These are phyloP conservation scores for Anthracocystis panici-leucophaei DNA, from an alignment of 1,284 basidiomycete genomes.

Conservation along the genomic window DNA sequence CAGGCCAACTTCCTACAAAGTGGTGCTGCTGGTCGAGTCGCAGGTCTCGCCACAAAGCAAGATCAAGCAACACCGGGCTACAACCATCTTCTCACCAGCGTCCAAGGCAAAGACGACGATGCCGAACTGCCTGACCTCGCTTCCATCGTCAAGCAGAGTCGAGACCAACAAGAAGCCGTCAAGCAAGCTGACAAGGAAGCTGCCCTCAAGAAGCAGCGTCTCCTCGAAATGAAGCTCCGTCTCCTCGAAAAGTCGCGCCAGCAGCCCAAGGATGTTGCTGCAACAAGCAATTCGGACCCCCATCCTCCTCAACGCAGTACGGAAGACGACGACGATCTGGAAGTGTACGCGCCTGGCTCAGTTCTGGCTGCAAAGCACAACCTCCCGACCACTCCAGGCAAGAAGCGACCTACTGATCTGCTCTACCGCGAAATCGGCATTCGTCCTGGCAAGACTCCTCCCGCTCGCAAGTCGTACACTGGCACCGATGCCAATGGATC, in stretches of 20 bases:
- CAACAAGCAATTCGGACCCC: too few species aligned
- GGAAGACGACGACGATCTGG: constrained; percentile 23
- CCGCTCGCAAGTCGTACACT: constrained; percentile 20
- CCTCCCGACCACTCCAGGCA: constrained; percentile 27
- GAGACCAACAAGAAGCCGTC: constrained; percentile 24
- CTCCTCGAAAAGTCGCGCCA: constrained; percentile 30
- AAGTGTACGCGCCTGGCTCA: constrained; percentile 26
- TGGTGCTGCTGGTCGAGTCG: constrained; percentile 14
- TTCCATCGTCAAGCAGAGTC: constrained; percentile 32
- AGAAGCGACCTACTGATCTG: constrained; percentile 38
- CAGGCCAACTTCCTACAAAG: constrained; percentile 14
- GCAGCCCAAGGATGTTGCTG: constrained; percentile 3
- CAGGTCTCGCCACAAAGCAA: constrained; percentile 32
- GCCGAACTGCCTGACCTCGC: constrained; percentile 36
- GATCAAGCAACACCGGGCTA: constrained; percentile 8
- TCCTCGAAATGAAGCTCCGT: constrained; percentile 36
- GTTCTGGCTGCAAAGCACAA: constrained; percentile 42
- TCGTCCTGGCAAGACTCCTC: constrained; percentile 20
- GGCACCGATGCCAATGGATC: constrained; percentile 37
- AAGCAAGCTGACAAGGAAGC: constrained; percentile 14
- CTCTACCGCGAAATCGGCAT: constrained; percentile 44
- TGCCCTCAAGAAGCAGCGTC: constrained; percentile 17
- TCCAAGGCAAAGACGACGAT: constrained; percentile 29
- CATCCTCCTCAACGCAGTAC: neutral
- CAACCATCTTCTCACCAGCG: constrained; percentile 5